Conservation (phyloP, 768 basidiomycete genomes). For the Cytidiella melzeri region DNA sequence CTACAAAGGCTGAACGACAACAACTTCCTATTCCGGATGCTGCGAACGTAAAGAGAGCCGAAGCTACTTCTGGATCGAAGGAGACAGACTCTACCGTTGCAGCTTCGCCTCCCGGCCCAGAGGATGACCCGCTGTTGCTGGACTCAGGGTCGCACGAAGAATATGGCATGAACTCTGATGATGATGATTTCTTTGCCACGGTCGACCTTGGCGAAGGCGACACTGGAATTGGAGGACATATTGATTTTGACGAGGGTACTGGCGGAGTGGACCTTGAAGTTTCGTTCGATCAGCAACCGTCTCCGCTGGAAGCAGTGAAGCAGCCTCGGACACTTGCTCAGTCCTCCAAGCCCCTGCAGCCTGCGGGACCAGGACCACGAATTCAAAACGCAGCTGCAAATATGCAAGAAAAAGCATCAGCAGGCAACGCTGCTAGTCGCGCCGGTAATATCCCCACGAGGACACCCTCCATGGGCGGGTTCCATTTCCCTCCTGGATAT, state of each 20-base stretch:
- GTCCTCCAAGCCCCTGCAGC: too few species aligned
- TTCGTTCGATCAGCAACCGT: neutral
- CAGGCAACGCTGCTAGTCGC: neutral
- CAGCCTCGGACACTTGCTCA: neutral
- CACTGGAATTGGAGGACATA: slow-evolving; percentile 27
- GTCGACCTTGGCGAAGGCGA: slow-evolving; percentile 41
- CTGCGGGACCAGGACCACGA: too few species aligned
- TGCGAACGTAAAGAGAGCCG: slow-evolving; percentile 9
- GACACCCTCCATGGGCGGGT: slow-evolving; percentile 9
- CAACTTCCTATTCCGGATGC: slow-evolving; percentile 4
- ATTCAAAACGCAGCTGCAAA: too few species aligned
- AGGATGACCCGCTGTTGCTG: slow-evolving; percentile 16
- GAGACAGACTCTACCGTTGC: slow-evolving; percentile 3
- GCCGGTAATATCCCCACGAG: neutral
- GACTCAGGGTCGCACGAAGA: slow-evolving; percentile 22
- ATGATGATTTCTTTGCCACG: slow-evolving; percentile 57
- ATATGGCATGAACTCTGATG: slow-evolving; percentile 55
- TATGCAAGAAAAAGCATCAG: too few species aligned
- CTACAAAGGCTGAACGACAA: neutral
- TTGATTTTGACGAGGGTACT: slow-evolving; percentile 35
- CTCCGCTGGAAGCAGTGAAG: neutral
- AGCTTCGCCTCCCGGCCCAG: neutral
- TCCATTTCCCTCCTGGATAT: slow-evolving; percentile 10
- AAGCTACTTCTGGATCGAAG: slow-evolving; percentile 4
- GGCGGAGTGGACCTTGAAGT: slow-evolving; percentile 10